Evolutionary conservation across 257 asterid species (phyloP).

Genomic region (Penstemon newberryi): DNA sequence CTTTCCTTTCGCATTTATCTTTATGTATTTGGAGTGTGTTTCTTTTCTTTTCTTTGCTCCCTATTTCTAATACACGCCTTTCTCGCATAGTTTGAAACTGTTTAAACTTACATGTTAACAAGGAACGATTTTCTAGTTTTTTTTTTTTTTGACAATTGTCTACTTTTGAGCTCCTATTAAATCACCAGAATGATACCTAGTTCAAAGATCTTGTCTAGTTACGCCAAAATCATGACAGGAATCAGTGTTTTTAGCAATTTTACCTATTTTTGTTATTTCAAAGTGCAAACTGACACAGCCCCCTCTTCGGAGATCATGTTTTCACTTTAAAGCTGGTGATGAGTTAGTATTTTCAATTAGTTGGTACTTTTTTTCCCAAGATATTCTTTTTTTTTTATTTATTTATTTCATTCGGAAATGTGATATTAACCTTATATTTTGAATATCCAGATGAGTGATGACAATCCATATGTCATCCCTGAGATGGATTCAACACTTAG

Average conservation of each 20-base stretch:
- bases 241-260: slow-evolving; percentile 3
- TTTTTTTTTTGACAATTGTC: not conserved
- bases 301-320: not conserved
- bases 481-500: slow-evolving; percentile 95
- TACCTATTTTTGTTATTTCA: not conserved
- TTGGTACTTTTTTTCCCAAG: not conserved
- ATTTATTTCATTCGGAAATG: not conserved
- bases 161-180: not conserved
- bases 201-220: not conserved
- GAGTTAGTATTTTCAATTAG: not conserved
- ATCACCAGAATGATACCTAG: not conserved
- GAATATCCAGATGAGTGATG: slow-evolving; percentile 22
- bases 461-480: slow-evolving; percentile 48
- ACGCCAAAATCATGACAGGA: not conserved
- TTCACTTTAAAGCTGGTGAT: not conserved
- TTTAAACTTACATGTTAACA: not conserved
- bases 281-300: slow-evolving; percentile 1
- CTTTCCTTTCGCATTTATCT: no score
- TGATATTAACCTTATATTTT: slow-evolving; percentile 18
- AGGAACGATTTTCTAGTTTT: not conserved
- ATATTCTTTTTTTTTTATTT: not conserved
- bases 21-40: no score
- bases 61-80: slow-evolving; percentile 1
- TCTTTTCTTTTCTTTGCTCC: not conserved
- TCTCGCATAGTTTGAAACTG: not conserved